Evolutionary conservation across 164 flowering plant species (phyloP), one percentile per base, ranked within the genome.

Genomic region (Liriodendron chinense): DNA sequence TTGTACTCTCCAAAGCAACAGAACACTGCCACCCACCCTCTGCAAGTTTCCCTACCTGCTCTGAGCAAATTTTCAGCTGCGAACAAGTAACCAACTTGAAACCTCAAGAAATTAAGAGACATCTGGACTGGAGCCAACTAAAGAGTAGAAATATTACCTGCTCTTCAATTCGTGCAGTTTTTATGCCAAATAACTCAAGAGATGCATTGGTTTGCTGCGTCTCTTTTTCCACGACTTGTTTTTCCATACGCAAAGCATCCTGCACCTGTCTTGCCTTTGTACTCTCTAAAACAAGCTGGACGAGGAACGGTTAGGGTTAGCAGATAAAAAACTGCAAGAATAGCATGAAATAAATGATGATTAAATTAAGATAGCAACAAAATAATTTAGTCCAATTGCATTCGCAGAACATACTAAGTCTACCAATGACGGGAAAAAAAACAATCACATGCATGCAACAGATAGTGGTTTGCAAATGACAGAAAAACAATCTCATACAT

Each of bases 271-370:
- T 92, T 72, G 90, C 85, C 72, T 73, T 84, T 71, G 82, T 81
- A 65, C 97, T 96, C 76, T 96, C 99, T 78, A 93, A 79, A 80
- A 89, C 90, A 81, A 96, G 96, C 99, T 96, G 92, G 25, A 83
- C 76, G 59, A 76, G 50, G 21, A 70, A 72, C 24, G 7, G 43
- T n/a, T 47, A 70, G 24, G 47, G 70, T 47, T 48, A 75, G 65
- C 43, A 34, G 43, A 34, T 7, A 34, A 34, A 34, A 34, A 34
- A 34, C 43, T 34, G 43, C 43, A 34, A 34, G 43, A 34, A 34
- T 34, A 34, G 43, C 43, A 34, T 34, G 43, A 7, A 4, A 34
- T 34, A 34, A 34, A 34, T 34, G 5, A 34, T 4, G 7, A 34
- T 34, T 34, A 34, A 34, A 34, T 34, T 34, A 34, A 34, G 5